These are phyloP conservation scores for Nitzschia sp. DNA, from an alignment of 108 stramenopile genomes.

Conservation along the genomic window DNA sequence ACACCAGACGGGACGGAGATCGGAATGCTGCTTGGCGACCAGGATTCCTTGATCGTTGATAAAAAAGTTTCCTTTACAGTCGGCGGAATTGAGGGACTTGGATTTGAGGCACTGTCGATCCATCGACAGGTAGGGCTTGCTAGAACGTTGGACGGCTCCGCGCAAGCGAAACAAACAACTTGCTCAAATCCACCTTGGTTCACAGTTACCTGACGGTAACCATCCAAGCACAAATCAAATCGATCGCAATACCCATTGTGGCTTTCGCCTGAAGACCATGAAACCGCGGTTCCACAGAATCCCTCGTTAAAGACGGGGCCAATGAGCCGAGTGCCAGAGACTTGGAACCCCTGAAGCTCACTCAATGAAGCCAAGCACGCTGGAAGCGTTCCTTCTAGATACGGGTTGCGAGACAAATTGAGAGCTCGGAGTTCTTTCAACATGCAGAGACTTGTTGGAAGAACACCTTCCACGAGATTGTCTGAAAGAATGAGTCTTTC, in stretches of 20 bases:
- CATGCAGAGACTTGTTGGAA: constrained; percentile 5
- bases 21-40: not conserved
- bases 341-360: not conserved
- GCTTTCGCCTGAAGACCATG: too few species aligned
- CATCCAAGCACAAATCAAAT: constrained; percentile 3
- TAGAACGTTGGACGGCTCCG: constrained; percentile 7
- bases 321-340: not conserved
- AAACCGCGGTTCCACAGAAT: not conserved
- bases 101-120: not conserved
- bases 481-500: constrained; percentile 13
- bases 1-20: not conserved
- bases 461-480: constrained; percentile 1
- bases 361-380: not conserved
- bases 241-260: not conserved
- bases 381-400: constrained; percentile 6
- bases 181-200: not conserved
- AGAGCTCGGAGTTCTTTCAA: constrained; percentile 7
- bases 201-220: not conserved
- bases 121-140: constrained; percentile 18
- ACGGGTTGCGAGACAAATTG: constrained; percentile 15
- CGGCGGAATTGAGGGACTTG: too few species aligned
- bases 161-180: not conserved
- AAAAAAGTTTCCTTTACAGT: too few species aligned
- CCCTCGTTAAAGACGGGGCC: not conserved
- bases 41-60: not conserved